Evolutionary conservation across 2,329 filamentous ascomycete species (phyloP).

Genomic region (Huntiella omanensis): DNA sequence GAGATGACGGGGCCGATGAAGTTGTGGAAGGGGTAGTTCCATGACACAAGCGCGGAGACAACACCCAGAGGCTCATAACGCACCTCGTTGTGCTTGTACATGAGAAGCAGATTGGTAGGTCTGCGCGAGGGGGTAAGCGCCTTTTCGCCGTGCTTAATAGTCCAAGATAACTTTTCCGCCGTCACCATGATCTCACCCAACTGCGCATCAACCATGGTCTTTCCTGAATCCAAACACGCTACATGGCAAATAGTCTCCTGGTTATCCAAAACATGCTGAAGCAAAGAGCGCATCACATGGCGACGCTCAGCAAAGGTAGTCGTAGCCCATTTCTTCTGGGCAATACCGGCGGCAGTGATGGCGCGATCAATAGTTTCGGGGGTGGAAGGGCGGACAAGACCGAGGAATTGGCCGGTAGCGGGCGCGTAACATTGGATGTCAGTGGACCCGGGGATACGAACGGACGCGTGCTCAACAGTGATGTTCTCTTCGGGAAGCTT

Average conservation of each 20-base stretch:
- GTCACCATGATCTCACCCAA: slow-evolving; percentile 92
- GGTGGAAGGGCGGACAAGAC: slow-evolving; percentile 58
- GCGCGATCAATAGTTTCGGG: slow-evolving; percentile 60
- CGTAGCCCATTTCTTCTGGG: slow-evolving; percentile 58
- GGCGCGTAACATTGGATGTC: slow-evolving; percentile 75
- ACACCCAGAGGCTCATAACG: slow-evolving; percentile 84
- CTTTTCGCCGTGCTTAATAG: slow-evolving; percentile 71
- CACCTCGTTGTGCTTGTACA: slow-evolving; percentile 85
- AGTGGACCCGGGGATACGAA: slow-evolving; percentile 46
- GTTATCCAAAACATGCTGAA: slow-evolving; percentile 71
- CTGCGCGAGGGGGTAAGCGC: slow-evolving; percentile 53
- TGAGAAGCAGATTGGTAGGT: slow-evolving; percentile 82
- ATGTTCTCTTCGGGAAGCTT: slow-evolving; percentile 37
- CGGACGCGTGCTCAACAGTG: slow-evolving; percentile 37
- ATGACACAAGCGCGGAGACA: slow-evolving; percentile 79
- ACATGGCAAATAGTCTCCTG: slow-evolving; percentile 72
- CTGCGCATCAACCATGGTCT: slow-evolving; percentile 86
- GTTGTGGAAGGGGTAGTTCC: slow-evolving; percentile 98
- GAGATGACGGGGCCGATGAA: slow-evolving; percentile 80
- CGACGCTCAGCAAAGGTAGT: slow-evolving; percentile 64
- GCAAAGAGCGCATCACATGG: slow-evolving; percentile 60
- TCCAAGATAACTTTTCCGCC: slow-evolving; percentile 87
- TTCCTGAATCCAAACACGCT: slow-evolving; percentile 83
- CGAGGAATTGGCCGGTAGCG: slow-evolving; percentile 71
- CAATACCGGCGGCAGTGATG: slow-evolving; percentile 51